These are phyloP conservation scores for Geosmithia putterillii DNA, from an alignment of 2,329 filamentous ascomycete species.

Conservation along the genomic window DNA sequence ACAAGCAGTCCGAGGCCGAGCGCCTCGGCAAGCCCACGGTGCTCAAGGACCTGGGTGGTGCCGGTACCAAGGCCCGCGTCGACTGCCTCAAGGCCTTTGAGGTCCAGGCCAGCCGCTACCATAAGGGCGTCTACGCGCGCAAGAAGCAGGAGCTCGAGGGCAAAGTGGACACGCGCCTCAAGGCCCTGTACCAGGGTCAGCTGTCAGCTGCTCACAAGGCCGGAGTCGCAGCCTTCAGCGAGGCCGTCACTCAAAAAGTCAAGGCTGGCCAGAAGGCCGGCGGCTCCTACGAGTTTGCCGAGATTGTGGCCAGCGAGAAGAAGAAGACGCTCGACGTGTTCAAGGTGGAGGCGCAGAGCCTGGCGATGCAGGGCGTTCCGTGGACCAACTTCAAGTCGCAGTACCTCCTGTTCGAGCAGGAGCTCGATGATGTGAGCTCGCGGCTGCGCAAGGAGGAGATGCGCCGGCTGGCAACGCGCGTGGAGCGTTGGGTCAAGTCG, in stretches of 20 bases:
- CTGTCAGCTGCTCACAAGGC: constrained; percentile 79
- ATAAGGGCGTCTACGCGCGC: constrained; percentile 84
- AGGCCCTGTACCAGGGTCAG: constrained; percentile 80
- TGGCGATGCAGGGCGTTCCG: constrained; percentile 63
- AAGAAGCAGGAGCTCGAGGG: constrained; percentile 76
- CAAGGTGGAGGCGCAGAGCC: constrained; percentile 59
- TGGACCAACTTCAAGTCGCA: constrained; percentile 87
- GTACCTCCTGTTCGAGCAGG: constrained; percentile 70
- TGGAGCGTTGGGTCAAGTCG: constrained; percentile 88
- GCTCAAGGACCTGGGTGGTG: constrained; percentile 60
- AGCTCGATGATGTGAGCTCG: constrained; percentile 77
- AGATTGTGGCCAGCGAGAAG: constrained; percentile 81
- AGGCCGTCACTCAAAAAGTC: constrained; percentile 75
- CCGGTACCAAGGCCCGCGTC: constrained; percentile 59
- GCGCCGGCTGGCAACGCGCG: constrained; percentile 77
- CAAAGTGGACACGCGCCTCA: constrained; percentile 82
- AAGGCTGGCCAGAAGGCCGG: constrained; percentile 91
- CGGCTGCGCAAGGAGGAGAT: constrained; percentile 90
- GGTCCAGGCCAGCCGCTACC: constrained; percentile 81
- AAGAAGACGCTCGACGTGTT: constrained; percentile 63
- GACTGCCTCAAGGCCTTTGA: constrained; percentile 78
- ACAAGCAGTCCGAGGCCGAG: constrained; percentile 64
- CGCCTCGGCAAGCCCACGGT: constrained; percentile 63
- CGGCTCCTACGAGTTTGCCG: constrained; percentile 83
- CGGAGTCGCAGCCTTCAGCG: constrained; percentile 72